Evolutionary conservation across 495 filamentous ascomycete genomes (phyloP).

Genomic region (Sabuloglossum arenarium): DNA sequence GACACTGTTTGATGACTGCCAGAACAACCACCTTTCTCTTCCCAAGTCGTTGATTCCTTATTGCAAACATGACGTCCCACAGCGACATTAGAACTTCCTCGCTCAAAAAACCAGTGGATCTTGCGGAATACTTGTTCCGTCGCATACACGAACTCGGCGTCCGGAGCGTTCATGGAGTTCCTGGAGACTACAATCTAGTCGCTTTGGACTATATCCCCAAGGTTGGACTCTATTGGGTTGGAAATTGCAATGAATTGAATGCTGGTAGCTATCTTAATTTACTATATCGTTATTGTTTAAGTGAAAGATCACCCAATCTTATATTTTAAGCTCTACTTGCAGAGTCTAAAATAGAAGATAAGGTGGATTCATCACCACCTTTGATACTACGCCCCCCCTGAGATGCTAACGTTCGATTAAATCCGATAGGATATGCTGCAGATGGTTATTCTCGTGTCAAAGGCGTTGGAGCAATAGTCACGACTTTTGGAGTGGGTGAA

Average conservation of each 20-base stretch:
- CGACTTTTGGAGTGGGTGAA: conserved; percentile 67
- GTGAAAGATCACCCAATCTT: no score
- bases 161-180: conserved; percentile 23
- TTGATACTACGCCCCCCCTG: background rate
- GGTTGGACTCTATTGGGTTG: conserved; percentile 48
- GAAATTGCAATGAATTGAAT: conserved; percentile 66
- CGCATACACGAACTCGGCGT: conserved; percentile 49
- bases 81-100: conserved; percentile 30
- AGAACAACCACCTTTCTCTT: no score
- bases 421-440: conserved; percentile 40
- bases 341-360: no score
- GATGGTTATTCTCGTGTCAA: conserved; percentile 64
- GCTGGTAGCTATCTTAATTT: conserved; percentile 29
- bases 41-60: background rate
- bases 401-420: background rate
- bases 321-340: no score
- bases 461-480: conserved; percentile 50
- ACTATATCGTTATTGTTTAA: background rate
- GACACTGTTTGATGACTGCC: no score
- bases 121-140: conserved; percentile 36
- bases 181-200: conserved; percentile 54
- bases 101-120: conserved; percentile 31
- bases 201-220: conserved; percentile 45
- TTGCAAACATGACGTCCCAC: background rate
- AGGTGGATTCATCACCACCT: no score